Conservation (phyloP, 495 filamentous ascomycete species). For the Apiosordaria backusii region DNA sequence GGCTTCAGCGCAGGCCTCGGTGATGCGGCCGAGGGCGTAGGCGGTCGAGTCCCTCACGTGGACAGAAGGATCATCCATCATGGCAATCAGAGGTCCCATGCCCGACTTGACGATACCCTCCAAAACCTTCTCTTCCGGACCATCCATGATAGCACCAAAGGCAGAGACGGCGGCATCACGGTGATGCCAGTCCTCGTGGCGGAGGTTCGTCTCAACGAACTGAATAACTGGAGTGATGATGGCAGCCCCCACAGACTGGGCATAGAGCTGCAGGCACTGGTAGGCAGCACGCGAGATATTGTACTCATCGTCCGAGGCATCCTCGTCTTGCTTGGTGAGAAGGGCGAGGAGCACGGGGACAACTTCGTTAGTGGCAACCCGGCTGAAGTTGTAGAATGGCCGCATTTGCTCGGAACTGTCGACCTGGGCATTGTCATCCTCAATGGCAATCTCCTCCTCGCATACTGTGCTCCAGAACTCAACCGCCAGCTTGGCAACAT, state of each 20-base stretch:
- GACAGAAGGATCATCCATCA: constrained; percentile 90
- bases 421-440: constrained; percentile 87
- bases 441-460: constrained; percentile 95
- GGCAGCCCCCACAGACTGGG: constrained; percentile 77
- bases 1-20: constrained; percentile 80
- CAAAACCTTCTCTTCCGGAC: constrained; percentile 81
- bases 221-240: constrained; percentile 78
- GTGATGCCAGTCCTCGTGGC: constrained; percentile 84
- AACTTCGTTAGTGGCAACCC: constrained; percentile 85
- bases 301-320: constrained; percentile 94
- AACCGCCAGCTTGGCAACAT: constrained; percentile 94
- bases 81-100: constrained; percentile 79
- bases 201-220: constrained; percentile 90
- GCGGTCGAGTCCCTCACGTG: constrained; percentile 97
- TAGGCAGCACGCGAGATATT: constrained; percentile 93
- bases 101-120: constrained; percentile 94
- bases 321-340: constrained; percentile 95
- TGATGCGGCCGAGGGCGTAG: constrained; percentile 92
- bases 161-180: constrained; percentile 94
- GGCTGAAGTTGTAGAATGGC: constrained; percentile 86
- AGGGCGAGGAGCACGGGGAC: constrained; percentile 85
- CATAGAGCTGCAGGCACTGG: constrained; percentile 92
- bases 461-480: constrained; percentile 99
- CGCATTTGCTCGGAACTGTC: constrained; percentile 75
- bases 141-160: constrained; percentile 99